Percentiles rank a stretch among this genome's conserved stretches.
phyloP scores from a whole-genome alignment of 2,329 filamentous ascomycete species.

The Penicillium nordicum region DNA sequence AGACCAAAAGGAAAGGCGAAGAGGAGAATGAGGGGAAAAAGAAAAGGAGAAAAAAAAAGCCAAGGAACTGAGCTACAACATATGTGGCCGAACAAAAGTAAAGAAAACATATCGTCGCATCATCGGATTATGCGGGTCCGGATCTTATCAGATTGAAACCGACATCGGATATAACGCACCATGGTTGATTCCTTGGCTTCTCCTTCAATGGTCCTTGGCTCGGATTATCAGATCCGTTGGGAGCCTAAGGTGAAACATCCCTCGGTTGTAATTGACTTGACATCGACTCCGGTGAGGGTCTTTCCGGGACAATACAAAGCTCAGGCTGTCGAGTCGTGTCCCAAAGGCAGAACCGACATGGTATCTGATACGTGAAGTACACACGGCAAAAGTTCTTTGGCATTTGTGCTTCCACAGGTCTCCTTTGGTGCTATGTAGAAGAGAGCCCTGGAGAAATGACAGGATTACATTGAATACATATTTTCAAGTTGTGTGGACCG shows the following conservation, averaged over 20 bases:
- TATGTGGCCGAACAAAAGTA: neutral
- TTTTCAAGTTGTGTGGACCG: neutral
- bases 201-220: neutral
- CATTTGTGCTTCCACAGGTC: neutral
- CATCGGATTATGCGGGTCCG: neutral
- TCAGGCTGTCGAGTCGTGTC: neutral
- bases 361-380: neutral
- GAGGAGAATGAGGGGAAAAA: neutral
- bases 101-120: neutral
- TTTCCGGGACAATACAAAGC: neutral
- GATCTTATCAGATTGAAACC: constrained; percentile 13
- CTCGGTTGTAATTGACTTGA: neutral
- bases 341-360: neutral
- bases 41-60: neutral
- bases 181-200: constrained; percentile 2
- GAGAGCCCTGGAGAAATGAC: neutral
- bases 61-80: neutral
- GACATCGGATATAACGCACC: constrained; percentile 3
- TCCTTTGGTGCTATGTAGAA: neutral
- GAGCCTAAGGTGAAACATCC: neutral
- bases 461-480: neutral
- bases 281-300: neutral
- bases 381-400: neutral
- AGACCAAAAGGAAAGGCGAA: neutral
- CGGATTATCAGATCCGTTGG: neutral